Conservation (phyloP, 129 eudicot genomes). For the Gnaphalium uliginosum region DNA sequence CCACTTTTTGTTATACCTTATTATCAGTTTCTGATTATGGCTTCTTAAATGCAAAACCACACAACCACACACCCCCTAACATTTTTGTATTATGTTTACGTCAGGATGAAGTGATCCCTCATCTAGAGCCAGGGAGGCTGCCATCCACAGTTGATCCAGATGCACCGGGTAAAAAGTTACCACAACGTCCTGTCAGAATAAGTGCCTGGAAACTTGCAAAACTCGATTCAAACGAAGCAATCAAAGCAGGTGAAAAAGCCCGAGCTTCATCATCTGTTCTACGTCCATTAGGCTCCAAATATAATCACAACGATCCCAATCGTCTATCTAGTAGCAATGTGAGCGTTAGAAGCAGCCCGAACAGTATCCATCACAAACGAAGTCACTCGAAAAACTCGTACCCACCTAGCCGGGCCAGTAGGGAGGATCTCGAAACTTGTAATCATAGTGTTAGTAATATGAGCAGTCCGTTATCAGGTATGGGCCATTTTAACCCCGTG, state of each 20-base stretch:
- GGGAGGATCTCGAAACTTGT: conserved; percentile 76
- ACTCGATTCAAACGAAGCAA: conserved; percentile 73
- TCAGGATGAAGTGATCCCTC: conserved; percentile 98
- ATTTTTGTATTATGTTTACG: conserved; percentile 5
- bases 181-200: conserved; percentile 62
- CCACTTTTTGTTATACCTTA: no score
- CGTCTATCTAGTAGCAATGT: conserved; percentile 66
- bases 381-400: conserved; percentile 55
- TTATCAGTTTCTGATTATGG: no score
- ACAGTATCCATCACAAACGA: conserved; percentile 39
- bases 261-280: conserved; percentile 91
- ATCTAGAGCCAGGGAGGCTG: conserved; percentile 80
- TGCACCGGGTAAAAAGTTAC: conserved; percentile 47
- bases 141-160: conserved; percentile 92
- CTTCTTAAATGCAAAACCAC: no score
- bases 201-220: conserved; percentile 98
- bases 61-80: background rate
- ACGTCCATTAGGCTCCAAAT: conserved; percentile 57
- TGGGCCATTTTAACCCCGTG: conserved; percentile 46
- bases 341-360: conserved; percentile 74
- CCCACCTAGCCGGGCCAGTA: conserved; percentile 73
- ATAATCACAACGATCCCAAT: conserved; percentile 44
- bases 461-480: conserved; percentile 61
- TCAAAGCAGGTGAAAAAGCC: conserved; percentile 84
- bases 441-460: conserved; percentile 70